Percentiles rank a stretch among this genome's conserved stretches.
Evolutionary conservation across 75 land plant species (phyloP).

Genomic region (Sequoia sempervirens): DNA sequence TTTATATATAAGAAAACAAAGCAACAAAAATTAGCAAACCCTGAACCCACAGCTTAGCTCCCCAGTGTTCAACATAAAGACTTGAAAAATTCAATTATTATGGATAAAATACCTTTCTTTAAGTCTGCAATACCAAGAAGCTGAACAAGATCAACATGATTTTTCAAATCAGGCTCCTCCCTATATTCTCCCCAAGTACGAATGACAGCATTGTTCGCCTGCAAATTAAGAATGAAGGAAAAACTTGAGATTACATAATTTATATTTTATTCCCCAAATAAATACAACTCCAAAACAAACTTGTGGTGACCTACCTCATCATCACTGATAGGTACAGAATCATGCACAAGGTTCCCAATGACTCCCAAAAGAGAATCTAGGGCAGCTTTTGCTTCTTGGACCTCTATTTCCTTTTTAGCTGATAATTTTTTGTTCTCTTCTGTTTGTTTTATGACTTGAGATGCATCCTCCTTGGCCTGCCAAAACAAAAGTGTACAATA

Average conservation of each 20-base stretch:
- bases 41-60: not conserved
- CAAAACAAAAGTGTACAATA: not conserved
- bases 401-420: slow-evolving; percentile 58
- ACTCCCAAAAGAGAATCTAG: slow-evolving; percentile 41
- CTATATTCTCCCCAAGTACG: slow-evolving; percentile 68
- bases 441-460: slow-evolving; percentile 51
- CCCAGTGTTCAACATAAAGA: not conserved
- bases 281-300: not conserved
- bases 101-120: slow-evolving; percentile 42
- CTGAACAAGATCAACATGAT: slow-evolving; percentile 90
- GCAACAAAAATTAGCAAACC: no score
- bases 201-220: slow-evolving; percentile 83
- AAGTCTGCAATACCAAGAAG: slow-evolving; percentile 78
- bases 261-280: not conserved
- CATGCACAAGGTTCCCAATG: slow-evolving; percentile 93
- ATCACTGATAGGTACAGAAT: slow-evolving; percentile 75
- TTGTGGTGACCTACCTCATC: slow-evolving; percentile 59
- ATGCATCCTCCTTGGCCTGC: slow-evolving; percentile 59
- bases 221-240: slow-evolving; percentile 4
- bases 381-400: slow-evolving; percentile 30
- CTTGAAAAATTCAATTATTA: not conserved
- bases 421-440: slow-evolving; percentile 38
- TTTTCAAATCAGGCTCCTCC: slow-evolving; percentile 51
- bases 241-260: not conserved
- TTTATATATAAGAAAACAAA: no score